Evolutionary conservation across 768 basidiomycete genomes (phyloP).

Genomic region (Tricholoma hemisulphureum): DNA sequence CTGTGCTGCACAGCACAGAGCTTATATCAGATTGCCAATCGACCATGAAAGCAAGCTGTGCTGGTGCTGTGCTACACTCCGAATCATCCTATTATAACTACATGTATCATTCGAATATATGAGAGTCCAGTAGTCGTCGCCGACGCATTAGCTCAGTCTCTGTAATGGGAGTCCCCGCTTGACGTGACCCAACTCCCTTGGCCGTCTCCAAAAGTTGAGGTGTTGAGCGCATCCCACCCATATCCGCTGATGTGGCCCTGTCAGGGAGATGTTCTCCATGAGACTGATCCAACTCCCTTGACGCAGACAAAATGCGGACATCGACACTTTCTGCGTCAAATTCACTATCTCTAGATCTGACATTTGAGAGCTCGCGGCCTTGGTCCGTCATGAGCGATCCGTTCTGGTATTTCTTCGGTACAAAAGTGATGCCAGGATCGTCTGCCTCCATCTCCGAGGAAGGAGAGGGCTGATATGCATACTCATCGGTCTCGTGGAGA

Average conservation of each 20-base stretch:
- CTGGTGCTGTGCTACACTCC: conserved; percentile 14
- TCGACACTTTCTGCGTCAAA: neutral
- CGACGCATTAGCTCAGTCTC: conserved; percentile 78
- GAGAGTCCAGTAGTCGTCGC: conserved; percentile 72
- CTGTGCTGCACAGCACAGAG: conserved; percentile 42
- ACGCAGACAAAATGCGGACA: neutral
- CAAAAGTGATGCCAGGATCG: conserved; percentile 68
- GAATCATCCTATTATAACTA: conserved; percentile 13
- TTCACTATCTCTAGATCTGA: neutral
- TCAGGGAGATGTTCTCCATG: neutral
- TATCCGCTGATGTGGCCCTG: neutral
- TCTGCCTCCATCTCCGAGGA: conserved; percentile 65
- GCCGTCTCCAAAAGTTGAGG: conserved; percentile 18
- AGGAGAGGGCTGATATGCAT: neutral
- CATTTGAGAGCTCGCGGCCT: neutral
- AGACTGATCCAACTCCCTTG: neutral
- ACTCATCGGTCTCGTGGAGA: neutral
- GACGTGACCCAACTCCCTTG: conserved; percentile 33
- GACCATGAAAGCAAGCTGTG: conserved; percentile 31
- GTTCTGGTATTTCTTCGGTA: conserved; percentile 28
- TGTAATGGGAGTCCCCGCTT: conserved; percentile 67
- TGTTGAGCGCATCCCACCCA: conserved; percentile 9
- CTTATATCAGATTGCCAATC: conserved; percentile 30
- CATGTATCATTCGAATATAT: conserved; percentile 52
- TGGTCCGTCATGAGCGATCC: conserved; percentile 2